Percentiles rank a stretch among this genome's conserved stretches.
Evolutionary conservation across 176 grass and related monocot genomes (phyloP).

Genomic region (Oryza australiensis): DNA sequence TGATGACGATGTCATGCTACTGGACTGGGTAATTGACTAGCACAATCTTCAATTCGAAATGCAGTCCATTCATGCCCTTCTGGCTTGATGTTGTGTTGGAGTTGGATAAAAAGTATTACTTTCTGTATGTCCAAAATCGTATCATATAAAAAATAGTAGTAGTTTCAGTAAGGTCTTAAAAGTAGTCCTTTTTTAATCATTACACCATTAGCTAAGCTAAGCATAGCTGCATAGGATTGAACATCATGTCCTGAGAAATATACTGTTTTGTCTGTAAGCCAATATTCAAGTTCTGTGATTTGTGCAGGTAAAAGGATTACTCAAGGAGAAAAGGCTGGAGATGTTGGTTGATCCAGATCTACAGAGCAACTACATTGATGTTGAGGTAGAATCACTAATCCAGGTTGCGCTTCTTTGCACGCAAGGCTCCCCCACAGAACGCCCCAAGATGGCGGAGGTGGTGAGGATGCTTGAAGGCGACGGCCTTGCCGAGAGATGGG

Average conservation of each 20-base stretch:
- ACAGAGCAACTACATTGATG: slow-evolving; percentile 67
- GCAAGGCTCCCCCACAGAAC: slow-evolving; percentile 66
- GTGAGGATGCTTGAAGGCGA: slow-evolving; percentile 94
- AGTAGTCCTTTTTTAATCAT: background rate
- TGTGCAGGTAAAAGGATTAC: slow-evolving; percentile 79
- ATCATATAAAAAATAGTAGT: background rate
- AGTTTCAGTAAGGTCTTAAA: background rate
- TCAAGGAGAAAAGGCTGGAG: slow-evolving; percentile 78
- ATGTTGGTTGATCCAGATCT: slow-evolving; percentile 79
- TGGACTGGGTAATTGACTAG: slow-evolving; percentile 72
- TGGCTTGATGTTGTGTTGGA: background rate
- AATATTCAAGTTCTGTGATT: slow-evolving; percentile 10
- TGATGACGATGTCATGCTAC: slow-evolving; percentile 92
- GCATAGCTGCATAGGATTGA: background rate
- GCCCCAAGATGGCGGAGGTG: slow-evolving; percentile 92
- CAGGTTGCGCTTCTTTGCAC: slow-evolving; percentile 89
- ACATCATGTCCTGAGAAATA: background rate
- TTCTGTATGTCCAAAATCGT: background rate
- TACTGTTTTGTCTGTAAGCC: background rate
- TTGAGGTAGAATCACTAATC: slow-evolving; percentile 81
- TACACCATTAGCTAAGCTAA: slow-evolving; percentile 4
- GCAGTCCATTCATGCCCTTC: background rate
- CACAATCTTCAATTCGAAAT: background rate
- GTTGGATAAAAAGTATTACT: background rate
- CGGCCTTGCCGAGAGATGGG: slow-evolving; percentile 76